phyloP scores from a whole-genome alignment of 2,329 filamentous ascomycete species.

The Aspergillus proliferans region DNA sequence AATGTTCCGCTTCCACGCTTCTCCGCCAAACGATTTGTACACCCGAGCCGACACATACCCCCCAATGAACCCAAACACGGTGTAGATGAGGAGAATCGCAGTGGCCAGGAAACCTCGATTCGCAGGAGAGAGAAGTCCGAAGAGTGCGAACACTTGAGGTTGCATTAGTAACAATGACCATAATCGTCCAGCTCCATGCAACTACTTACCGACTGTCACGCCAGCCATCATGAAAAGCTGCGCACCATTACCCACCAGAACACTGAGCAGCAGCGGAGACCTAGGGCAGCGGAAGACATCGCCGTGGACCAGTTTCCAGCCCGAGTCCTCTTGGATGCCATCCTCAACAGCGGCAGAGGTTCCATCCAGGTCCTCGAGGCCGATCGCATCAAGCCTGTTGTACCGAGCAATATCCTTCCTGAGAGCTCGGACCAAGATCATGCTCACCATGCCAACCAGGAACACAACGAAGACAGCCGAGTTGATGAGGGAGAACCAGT shows the following conservation, averaged over 20 bases:
- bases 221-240: slow-evolving; percentile 98
- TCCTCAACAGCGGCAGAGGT: slow-evolving; percentile 71
- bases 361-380: slow-evolving; percentile 79
- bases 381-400: slow-evolving; percentile 87
- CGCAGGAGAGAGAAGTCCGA: slow-evolving; percentile 91
- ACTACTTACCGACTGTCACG: slow-evolving; percentile 64
- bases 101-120: slow-evolving; percentile 92
- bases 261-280: slow-evolving; percentile 73
- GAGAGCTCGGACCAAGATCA: slow-evolving; percentile 80
- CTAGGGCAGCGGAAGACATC: slow-evolving; percentile 90
- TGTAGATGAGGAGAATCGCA: slow-evolving; percentile 89
- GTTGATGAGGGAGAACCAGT: slow-evolving; percentile 98
- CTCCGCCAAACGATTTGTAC: slow-evolving; percentile 93
- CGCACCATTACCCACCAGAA: slow-evolving; percentile 86
- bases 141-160: slow-evolving; percentile 65
- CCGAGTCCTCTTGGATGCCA: slow-evolving; percentile 92
- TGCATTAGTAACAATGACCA: slow-evolving; percentile 5
- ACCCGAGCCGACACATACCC: slow-evolving; percentile 81
- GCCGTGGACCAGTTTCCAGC: slow-evolving; percentile 96
- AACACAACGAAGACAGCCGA: slow-evolving; percentile 93
- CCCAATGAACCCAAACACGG: slow-evolving; percentile 82
- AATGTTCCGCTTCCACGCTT: slow-evolving; percentile 93
- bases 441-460: slow-evolving; percentile 82
- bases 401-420: slow-evolving; percentile 95
- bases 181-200: neutral